A percentile compares a stretch with the other conserved stretches of the same genome.
phyloP scores from a whole-genome alignment of 495 filamentous ascomycete genomes.

The Tuber umbilicatum region DNA sequence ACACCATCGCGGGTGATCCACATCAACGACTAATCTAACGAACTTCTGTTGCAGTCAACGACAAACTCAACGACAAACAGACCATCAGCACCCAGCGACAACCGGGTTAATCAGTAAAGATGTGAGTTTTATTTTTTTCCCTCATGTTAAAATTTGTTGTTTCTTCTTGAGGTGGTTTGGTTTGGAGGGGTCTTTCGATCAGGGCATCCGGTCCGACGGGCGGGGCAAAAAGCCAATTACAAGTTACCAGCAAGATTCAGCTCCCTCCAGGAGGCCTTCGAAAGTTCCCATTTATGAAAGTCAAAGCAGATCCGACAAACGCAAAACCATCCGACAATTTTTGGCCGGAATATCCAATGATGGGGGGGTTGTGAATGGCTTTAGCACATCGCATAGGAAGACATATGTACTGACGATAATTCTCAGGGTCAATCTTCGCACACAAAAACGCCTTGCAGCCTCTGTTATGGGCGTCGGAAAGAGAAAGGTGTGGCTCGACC shows the following conservation, averaged over 20 bases:
- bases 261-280: not conserved
- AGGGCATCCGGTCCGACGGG: not conserved
- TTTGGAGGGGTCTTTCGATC: not conserved
- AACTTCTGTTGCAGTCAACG: constrained; percentile 5
- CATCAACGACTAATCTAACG: not conserved
- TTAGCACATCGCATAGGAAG: not conserved
- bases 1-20: not conserved
- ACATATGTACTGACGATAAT: constrained; percentile 11
- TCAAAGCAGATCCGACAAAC: not conserved
- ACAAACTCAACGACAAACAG: constrained; percentile 27
- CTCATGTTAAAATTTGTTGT: constrained; percentile 16
- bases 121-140: constrained; percentile 34
- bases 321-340: not conserved
- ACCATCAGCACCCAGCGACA: constrained; percentile 27
- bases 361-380: not conserved
- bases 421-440: constrained; percentile 94
- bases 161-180: not conserved
- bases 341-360: not conserved
- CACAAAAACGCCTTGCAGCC: constrained; percentile 99
- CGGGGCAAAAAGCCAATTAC: constrained; percentile 1
- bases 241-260: not conserved
- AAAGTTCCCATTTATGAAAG: not conserved
- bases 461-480: constrained; percentile 96
- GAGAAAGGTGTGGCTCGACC: constrained; percentile 99
- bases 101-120: constrained; percentile 29